phyloP scores from a whole-genome alignment of 140 eudicot species.

The Senecio squalidus region DNA sequence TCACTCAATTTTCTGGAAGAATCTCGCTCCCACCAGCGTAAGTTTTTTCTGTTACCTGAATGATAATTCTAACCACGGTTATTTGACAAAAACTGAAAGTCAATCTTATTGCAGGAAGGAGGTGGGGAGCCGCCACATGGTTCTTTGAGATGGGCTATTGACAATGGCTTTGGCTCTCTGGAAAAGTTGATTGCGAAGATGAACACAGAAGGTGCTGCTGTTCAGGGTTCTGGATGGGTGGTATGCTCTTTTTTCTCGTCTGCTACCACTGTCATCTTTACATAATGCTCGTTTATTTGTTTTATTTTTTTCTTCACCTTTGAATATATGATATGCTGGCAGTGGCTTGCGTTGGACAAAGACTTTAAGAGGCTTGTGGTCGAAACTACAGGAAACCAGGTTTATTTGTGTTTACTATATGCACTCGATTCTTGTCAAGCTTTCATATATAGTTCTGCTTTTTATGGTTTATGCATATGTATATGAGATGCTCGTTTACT shows the following conservation, averaged over 20 bases:
- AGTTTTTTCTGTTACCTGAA: conserved; percentile 5
- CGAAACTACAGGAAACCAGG: conserved; percentile 87
- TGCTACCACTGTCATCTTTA: not conserved
- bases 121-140: conserved; percentile 83
- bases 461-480: not conserved
- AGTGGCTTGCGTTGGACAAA: conserved; percentile 96
- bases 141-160: conserved; percentile 61
- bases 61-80: not conserved
- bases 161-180: conserved; percentile 51
- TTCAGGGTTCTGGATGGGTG: conserved; percentile 97
- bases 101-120: conserved; percentile 54
- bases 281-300: not conserved
- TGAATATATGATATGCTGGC: conserved; percentile 7
- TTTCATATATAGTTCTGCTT: not conserved
- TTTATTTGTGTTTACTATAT: not conserved
- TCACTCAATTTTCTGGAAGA: conserved; percentile 90
- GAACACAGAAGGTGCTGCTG: conserved; percentile 87
- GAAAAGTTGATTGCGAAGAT: conserved; percentile 66
- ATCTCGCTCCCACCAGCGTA: conserved; percentile 39
- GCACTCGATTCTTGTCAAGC: not conserved
- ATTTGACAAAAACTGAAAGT: conserved; percentile 1
- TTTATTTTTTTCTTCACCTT: not conserved
- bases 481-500: not conserved
- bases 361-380: conserved; percentile 69
- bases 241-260: conserved; percentile 31